phyloP scores from a whole-genome alignment of 768 basidiomycete genomes.

The Calocera viscosa region DNA sequence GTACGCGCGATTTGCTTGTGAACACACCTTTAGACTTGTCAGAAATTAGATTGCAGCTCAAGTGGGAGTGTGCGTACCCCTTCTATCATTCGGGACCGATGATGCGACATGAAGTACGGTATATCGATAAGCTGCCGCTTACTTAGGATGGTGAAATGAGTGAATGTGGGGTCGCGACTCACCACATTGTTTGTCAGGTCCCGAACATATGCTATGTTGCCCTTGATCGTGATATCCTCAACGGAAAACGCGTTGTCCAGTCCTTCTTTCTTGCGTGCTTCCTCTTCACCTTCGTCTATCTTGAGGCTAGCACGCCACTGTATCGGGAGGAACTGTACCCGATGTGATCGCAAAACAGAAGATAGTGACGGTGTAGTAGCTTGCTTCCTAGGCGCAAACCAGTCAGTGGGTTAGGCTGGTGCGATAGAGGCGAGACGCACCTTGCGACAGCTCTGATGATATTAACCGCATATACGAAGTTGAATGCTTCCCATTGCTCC shows the following conservation, averaged over 20 bases:
- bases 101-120: slow-evolving; percentile 35
- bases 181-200: slow-evolving; percentile 33
- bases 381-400: slow-evolving; percentile 25
- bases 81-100: slow-evolving; percentile 34
- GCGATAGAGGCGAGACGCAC: slow-evolving; percentile 16
- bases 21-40: slow-evolving; percentile 21
- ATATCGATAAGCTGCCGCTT: slow-evolving; percentile 27
- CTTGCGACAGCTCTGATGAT: slow-evolving; percentile 30
- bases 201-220: slow-evolving; percentile 31
- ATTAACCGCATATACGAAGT: slow-evolving; percentile 35
- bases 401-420: not conserved
- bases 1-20: slow-evolving; percentile 32
- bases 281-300: slow-evolving; percentile 27
- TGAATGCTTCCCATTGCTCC: slow-evolving; percentile 31
- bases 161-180: not conserved
- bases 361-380: slow-evolving; percentile 29
- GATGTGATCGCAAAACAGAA: slow-evolving; percentile 31
- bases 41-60: not conserved
- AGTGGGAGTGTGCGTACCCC: slow-evolving; percentile 22
- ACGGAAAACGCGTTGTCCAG: slow-evolving; percentile 35
- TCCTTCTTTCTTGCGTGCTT: slow-evolving; percentile 27
- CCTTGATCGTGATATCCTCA: slow-evolving; percentile 33
- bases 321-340: slow-evolving; percentile 34
- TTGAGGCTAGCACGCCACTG: slow-evolving; percentile 32
- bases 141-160: not conserved